Conservation (phyloP, 2,329 filamentous ascomycete genomes). For the Mycogone perniciosa region DNA sequence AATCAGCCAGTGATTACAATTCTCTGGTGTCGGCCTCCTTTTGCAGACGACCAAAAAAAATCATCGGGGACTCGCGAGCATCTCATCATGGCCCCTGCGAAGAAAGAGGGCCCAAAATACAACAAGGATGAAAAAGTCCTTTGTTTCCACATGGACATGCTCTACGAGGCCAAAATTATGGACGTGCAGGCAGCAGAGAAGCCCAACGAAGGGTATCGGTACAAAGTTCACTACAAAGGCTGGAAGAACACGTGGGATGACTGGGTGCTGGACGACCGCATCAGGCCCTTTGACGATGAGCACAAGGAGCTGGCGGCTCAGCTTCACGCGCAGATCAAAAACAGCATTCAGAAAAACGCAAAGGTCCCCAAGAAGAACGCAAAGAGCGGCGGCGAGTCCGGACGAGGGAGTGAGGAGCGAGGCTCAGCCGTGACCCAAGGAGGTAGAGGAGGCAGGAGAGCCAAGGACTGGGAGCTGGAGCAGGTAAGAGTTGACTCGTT, state of each 20-base stretch:
- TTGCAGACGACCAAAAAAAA: not conserved
- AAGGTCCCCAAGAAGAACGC: slow-evolving; percentile 48
- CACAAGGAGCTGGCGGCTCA: slow-evolving; percentile 82
- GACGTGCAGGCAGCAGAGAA: slow-evolving; percentile 67
- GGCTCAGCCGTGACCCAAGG: slow-evolving; percentile 55
- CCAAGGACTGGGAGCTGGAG: slow-evolving; percentile 76
- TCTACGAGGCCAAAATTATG: slow-evolving; percentile 95
- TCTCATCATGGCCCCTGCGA: slow-evolving; percentile 35
- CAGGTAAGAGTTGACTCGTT: slow-evolving; percentile 49
- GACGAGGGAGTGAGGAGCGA: slow-evolving; percentile 72
- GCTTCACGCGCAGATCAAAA: slow-evolving; percentile 62
- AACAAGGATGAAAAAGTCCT: slow-evolving; percentile 87
- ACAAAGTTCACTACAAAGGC: slow-evolving; percentile 96
- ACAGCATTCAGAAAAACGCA: slow-evolving; percentile 45
- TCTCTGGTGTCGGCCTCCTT: too few relatives aligned
- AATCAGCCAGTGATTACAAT: too few relatives aligned
- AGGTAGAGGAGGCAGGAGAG: slow-evolving; percentile 63
- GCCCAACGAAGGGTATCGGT: slow-evolving; percentile 65
- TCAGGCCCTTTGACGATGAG: slow-evolving; percentile 90
- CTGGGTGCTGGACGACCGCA: slow-evolving; percentile 89
- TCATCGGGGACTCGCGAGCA: not conserved
- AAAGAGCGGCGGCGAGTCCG: slow-evolving; percentile 39
- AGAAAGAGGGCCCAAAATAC: slow-evolving; percentile 42
- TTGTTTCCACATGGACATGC: slow-evolving; percentile 94
- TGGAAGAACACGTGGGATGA: slow-evolving; percentile 99